A percentile compares a stretch with the other conserved stretches of the same genome.
Conservation (phyloP, 2,329 filamentous ascomycete genomes). For the Hypoxylon sp. region DNA sequence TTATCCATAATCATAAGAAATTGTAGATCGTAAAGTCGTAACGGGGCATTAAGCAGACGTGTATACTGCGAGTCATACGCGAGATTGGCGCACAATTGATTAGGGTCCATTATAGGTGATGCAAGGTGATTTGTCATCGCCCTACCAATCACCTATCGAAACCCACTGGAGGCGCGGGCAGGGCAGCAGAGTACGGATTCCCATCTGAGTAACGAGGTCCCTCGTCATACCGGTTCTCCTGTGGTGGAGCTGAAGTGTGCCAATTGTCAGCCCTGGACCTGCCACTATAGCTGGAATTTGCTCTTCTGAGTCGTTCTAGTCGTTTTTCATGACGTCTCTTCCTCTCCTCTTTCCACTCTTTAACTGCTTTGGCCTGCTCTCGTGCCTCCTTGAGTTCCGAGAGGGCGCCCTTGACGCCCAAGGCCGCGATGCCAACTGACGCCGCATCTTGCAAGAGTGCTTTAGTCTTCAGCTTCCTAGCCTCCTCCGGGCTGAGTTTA, state of each 20-base stretch:
- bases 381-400: slow-evolving; percentile 70
- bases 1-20: slow-evolving; percentile 40
- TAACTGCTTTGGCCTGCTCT: slow-evolving; percentile 65
- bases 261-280: slow-evolving; percentile 63
- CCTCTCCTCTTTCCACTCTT: slow-evolving; percentile 66
- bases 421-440: slow-evolving; percentile 70
- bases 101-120: slow-evolving; percentile 31
- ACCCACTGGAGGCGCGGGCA: slow-evolving; percentile 61
- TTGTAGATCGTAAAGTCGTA: slow-evolving; percentile 49
- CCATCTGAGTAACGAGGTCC: slow-evolving; percentile 64
- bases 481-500: slow-evolving; percentile 65
- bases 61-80: slow-evolving; percentile 24
- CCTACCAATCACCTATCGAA: slow-evolving; percentile 55
- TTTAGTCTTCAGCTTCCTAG: slow-evolving; percentile 71
- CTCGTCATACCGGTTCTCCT: slow-evolving; percentile 59
- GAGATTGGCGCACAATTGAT: slow-evolving; percentile 13
- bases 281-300: slow-evolving; percentile 52
- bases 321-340: slow-evolving; percentile 65
- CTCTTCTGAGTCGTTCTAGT: slow-evolving; percentile 56
- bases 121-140: slow-evolving; percentile 19
- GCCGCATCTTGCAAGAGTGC: slow-evolving; percentile 71
- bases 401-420: slow-evolving; percentile 71
- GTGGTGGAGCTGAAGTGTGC: slow-evolving; percentile 60
- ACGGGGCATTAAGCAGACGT: slow-evolving; percentile 33
- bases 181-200: slow-evolving; percentile 62